phyloP scores from a whole-genome alignment of 176 grass and related monocot genomes.

The Oryza australiensis region DNA sequence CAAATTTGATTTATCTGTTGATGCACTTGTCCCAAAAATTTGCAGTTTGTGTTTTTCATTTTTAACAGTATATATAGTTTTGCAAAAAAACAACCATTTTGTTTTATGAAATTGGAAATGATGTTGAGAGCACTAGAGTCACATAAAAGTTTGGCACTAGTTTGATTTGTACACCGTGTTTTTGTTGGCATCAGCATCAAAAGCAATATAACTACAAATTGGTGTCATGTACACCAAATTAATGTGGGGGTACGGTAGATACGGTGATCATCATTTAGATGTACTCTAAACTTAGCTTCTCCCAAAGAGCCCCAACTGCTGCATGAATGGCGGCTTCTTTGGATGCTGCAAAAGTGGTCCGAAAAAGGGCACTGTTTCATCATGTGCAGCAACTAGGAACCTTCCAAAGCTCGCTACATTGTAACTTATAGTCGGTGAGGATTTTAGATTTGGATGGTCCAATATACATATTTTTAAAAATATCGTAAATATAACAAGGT shows the following conservation, averaged over 20 bases:
- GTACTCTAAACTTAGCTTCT: neutral
- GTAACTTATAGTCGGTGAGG: neutral
- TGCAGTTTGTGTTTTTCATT: too few species aligned
- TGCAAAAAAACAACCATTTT: neutral
- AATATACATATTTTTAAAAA: too few species aligned
- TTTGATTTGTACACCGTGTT: too few species aligned
- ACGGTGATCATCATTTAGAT: neutral
- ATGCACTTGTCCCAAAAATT: neutral
- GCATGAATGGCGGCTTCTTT: neutral
- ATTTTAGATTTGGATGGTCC: too few species aligned
- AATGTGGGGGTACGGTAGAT: neutral
- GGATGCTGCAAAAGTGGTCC: slow-evolving; percentile 22
- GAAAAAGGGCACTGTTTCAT: slow-evolving; percentile 4
- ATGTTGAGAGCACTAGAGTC: too few species aligned
- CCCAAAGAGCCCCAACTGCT: neutral
- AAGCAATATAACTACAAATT: neutral
- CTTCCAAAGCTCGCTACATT: slow-evolving; percentile 21
- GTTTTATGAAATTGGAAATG: neutral
- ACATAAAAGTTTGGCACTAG: too few species aligned
- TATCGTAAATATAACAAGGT: too few species aligned
- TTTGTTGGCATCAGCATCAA: neutral
- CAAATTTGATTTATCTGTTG: neutral
- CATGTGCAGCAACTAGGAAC: slow-evolving; percentile 27
- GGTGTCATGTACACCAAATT: neutral
- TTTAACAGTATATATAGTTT: too few species aligned